Evolutionary conservation across 345 rosid species (phyloP).

Genomic region (Salix caprea): DNA sequence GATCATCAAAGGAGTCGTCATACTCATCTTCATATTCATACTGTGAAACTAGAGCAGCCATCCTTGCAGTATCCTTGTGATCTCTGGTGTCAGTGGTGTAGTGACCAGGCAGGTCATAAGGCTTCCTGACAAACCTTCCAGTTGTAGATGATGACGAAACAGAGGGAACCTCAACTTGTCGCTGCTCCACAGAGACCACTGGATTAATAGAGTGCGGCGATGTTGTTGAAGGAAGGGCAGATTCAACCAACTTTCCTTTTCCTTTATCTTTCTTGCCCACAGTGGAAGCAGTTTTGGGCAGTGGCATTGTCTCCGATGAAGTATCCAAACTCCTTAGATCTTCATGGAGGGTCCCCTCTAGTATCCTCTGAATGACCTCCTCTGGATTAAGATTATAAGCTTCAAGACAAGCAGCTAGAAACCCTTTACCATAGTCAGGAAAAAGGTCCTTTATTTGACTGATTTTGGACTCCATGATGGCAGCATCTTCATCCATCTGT

Average conservation of each 20-base stretch:
- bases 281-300: slow-evolving; percentile 42
- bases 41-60: slow-evolving; percentile 53
- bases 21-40: slow-evolving; percentile 95
- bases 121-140: slow-evolving; percentile 80
- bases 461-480: slow-evolving; percentile 73
- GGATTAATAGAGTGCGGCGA: slow-evolving; percentile 1
- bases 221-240: slow-evolving; percentile 13
- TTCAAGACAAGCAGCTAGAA: slow-evolving; percentile 79
- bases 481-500: slow-evolving; percentile 59
- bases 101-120: slow-evolving; percentile 44
- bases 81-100: slow-evolving; percentile 50
- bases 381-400: slow-evolving; percentile 86
- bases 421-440: slow-evolving; percentile 84
- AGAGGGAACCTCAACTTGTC: slow-evolving; percentile 32
- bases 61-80: slow-evolving; percentile 42
- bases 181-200: slow-evolving; percentile 12
- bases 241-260: slow-evolving; percentile 67
- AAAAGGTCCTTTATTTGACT: slow-evolving; percentile 90
- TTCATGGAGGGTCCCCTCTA: slow-evolving; percentile 82
- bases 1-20: slow-evolving; percentile 95
- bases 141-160: slow-evolving; percentile 48
- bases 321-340: slow-evolving; percentile 66
- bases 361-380: slow-evolving; percentile 91
- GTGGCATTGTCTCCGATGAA: slow-evolving; percentile 54
- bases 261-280: slow-evolving; percentile 63